phyloP scores from a whole-genome alignment of 352 stramenopile genomes.

The Peronosclerospora sorghi region DNA sequence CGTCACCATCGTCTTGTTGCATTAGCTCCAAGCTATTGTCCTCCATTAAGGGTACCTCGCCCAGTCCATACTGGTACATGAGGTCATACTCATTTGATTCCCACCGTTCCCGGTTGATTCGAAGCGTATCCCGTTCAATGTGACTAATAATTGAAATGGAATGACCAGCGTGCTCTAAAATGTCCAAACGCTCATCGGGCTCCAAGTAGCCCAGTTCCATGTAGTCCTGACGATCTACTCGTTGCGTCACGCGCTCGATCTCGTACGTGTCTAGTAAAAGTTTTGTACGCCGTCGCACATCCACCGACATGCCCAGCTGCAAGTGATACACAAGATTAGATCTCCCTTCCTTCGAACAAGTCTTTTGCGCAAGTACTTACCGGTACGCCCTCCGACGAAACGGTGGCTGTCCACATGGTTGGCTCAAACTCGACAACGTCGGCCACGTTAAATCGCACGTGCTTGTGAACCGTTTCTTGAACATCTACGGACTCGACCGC shows the following conservation, averaged over 20 bases:
- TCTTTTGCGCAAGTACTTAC: constrained; percentile 14
- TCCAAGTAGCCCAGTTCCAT: constrained; percentile 79
- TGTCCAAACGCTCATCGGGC: constrained; percentile 62
- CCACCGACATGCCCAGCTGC: constrained; percentile 57
- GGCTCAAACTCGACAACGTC: constrained; percentile 77
- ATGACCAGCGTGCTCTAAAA: constrained; percentile 57
- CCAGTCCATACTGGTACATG: constrained; percentile 69
- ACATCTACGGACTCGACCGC: neutral
- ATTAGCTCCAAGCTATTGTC: constrained; percentile 46
- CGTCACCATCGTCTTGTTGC: constrained; percentile 26
- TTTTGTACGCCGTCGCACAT: constrained; percentile 50
- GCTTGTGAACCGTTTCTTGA: constrained; percentile 17
- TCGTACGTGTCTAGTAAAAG: constrained; percentile 58
- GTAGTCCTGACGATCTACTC: constrained; percentile 61
- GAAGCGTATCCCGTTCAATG: constrained; percentile 55
- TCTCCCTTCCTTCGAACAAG: too few relatives aligned
- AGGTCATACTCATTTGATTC: constrained; percentile 82
- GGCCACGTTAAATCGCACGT: constrained; percentile 45
- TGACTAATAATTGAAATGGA: constrained; percentile 51
- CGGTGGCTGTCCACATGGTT: constrained; percentile 69
- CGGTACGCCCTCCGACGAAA: constrained; percentile 66
- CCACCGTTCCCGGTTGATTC: constrained; percentile 73
- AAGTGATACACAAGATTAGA: neutral
- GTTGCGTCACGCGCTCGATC: constrained; percentile 34
- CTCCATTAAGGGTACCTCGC: constrained; percentile 49